Percentiles rank a stretch among this genome's conserved stretches.
Evolutionary conservation across 257 asterid genomes (phyloP).

Genomic region (Eucommia ulmoides): DNA sequence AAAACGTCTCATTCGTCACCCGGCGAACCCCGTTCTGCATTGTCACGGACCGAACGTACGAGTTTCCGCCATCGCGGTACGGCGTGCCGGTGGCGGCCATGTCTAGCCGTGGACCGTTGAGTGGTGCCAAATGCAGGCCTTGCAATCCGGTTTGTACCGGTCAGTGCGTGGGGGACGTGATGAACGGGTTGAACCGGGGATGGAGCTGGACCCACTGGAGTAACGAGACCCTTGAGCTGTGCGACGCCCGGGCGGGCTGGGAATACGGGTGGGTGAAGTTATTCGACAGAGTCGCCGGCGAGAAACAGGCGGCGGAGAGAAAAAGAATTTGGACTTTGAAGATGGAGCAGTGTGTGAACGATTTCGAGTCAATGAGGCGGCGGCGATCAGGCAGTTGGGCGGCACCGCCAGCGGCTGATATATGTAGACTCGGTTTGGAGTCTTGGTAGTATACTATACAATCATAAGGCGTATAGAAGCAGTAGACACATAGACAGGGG

Average conservation of each 20-base stretch:
- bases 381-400: slow-evolving; percentile 41
- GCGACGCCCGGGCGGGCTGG: slow-evolving; percentile 74
- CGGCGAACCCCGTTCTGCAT: slow-evolving; percentile 59
- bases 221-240: slow-evolving; percentile 39
- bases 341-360: slow-evolving; percentile 40
- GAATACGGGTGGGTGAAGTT: slow-evolving; percentile 60
- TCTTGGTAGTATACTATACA: slow-evolving; percentile 5
- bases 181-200: slow-evolving; percentile 30
- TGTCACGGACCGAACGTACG: slow-evolving; percentile 60
- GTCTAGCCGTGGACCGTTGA: slow-evolving; percentile 72
- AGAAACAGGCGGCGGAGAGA: slow-evolving; percentile 33
- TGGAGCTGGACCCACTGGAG: slow-evolving; percentile 98
- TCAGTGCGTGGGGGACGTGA: slow-evolving; percentile 48
- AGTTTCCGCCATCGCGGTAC: slow-evolving; percentile 41
- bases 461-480: background rate
- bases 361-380: slow-evolving; percentile 36
- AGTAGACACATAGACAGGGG: background rate
- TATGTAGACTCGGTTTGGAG: slow-evolving; percentile 47
- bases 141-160: slow-evolving; percentile 55
- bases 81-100: slow-evolving; percentile 81
- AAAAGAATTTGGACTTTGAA: slow-evolving; percentile 29
- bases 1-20: slow-evolving; percentile 28
- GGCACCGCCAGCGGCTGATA: slow-evolving; percentile 43
- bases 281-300: slow-evolving; percentile 48
- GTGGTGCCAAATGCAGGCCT: slow-evolving; percentile 87